Base-by-base conservation (phyloP, 129 eudicot species). In the Smallanthus sonchifolius region DNA sequence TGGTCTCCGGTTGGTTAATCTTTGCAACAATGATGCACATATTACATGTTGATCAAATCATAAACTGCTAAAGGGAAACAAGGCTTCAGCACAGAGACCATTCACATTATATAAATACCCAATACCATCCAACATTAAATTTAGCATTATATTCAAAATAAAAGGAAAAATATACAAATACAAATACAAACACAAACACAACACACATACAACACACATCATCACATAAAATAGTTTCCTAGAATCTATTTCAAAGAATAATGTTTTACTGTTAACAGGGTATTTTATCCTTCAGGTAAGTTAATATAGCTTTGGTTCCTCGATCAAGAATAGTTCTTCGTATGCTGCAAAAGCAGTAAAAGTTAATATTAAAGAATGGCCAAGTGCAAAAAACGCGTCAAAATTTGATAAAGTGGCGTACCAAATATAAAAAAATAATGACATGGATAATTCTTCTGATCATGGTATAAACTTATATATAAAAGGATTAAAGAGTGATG, bases 241-340 rank as follows among this genome's bases (percentile, higher is more conserved):
- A 17, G 15, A 37, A 63, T 45, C 42, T 52, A 42, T 7, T 42
- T 19, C 3, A 24, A 11, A 16, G 34, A 68, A 70, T 10, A 24
- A 57, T 11, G 64, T 30, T 62, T 76, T 80, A 90, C 32, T 77
- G 79, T 16, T 75, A 79, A 44, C 78, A 83, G 10, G 82, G 85
- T 67, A 94, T 70, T 83, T 65, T 91, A 28, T 91, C 97, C 85
- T 85, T 91, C 73, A 94, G 80, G 78, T 94, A 94, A 3, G 56
- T 80, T 69, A 94, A 66, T 73, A 94, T 56, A 45, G 87, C 96
- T 83, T 94, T 94, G 74, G 94, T 88, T 65, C 99, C 99, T 17
- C 93, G 85, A 72, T 94, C 97, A 89, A 94, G 80, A 56, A 91
- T 91, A 8, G 96, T 37, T 88, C 97, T 94, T 70, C 99, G 86